These are phyloP conservation scores for Cryptococcus wingfieldii DNA, from an alignment of 1,284 basidiomycete genomes.

Conservation along the genomic window DNA sequence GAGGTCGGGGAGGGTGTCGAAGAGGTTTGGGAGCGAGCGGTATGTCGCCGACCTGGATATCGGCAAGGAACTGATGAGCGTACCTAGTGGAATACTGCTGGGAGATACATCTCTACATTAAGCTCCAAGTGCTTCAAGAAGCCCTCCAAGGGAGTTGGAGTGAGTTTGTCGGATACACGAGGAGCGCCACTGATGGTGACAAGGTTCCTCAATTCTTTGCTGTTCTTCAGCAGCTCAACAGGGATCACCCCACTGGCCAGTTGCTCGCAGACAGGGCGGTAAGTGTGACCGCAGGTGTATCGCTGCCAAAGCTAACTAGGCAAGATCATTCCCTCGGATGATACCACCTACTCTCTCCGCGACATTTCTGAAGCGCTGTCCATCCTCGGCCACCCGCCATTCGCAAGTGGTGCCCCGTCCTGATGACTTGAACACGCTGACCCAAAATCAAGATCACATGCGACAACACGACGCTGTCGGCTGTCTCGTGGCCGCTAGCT, in stretches of 20 bases:
- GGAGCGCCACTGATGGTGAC: background rate
- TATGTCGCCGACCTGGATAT: slow-evolving; percentile 19
- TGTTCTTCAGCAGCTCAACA: slow-evolving; percentile 35
- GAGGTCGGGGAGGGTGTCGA: slow-evolving; percentile 49
- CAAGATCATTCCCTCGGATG: slow-evolving; percentile 46
- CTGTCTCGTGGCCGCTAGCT: slow-evolving; percentile 39
- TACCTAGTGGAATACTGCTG: slow-evolving; percentile 43
- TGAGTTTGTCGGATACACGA: slow-evolving; percentile 9
- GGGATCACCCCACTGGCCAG: slow-evolving; percentile 20
- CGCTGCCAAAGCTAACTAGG: background rate
- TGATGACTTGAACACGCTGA: background rate
- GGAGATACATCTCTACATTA: slow-evolving; percentile 42
- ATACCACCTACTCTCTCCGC: slow-evolving; percentile 37
- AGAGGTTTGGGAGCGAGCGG: slow-evolving; percentile 46
- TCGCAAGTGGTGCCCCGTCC: slow-evolving; percentile 22
- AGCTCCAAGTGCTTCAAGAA: slow-evolving; percentile 20
- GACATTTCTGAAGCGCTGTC: slow-evolving; percentile 36
- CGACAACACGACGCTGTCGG: slow-evolving; percentile 30
- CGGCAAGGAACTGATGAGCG: background rate
- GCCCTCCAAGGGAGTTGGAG: slow-evolving; percentile 19
- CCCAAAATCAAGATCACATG: slow-evolving; percentile 28
- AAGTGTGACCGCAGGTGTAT: slow-evolving; percentile 8
- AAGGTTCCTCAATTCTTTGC: slow-evolving; percentile 45
- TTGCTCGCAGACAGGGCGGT: slow-evolving; percentile 41
- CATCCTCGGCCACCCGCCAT: slow-evolving; percentile 19